phyloP scores from a whole-genome alignment of 1,139 yeast species.

The Hyphopichia burtonii region DNA sequence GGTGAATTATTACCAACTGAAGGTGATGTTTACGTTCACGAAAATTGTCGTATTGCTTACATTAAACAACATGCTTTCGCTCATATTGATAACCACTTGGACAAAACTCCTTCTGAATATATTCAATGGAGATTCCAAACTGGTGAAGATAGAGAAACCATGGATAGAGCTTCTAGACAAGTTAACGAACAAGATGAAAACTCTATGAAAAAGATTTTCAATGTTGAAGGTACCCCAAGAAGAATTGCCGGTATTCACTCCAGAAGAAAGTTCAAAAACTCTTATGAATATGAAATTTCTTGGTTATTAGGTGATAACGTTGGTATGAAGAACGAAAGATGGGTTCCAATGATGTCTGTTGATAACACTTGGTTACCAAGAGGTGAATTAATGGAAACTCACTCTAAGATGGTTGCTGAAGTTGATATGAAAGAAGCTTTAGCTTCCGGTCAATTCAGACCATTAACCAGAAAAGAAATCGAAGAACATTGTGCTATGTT shows the following conservation, averaged over 20 bases:
- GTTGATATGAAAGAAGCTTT: constrained; percentile 99
- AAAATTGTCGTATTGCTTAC: constrained; percentile 99
- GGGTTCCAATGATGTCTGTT: constrained; percentile 99
- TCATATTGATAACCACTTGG: constrained; percentile 97
- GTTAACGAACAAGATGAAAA: constrained; percentile 95
- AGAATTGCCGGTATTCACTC: constrained; percentile 93
- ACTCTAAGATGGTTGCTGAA: constrained; percentile 99
- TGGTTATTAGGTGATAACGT: constrained; percentile 96
- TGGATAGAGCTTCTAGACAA: constrained; percentile 99
- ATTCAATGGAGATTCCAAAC: constrained; percentile 99
- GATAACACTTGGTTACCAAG: constrained; percentile 99
- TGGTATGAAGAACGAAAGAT: constrained; percentile 98
- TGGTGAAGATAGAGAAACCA: constrained; percentile 99
- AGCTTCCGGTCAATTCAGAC: constrained; percentile 99
- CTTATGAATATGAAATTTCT: constrained; percentile 98
- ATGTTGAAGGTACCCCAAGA: constrained; percentile 97
- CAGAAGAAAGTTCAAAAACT: constrained; percentile 99
- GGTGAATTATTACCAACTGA: constrained; percentile 98
- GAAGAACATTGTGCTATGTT: constrained; percentile 98
- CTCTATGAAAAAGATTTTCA: constrained; percentile 99
- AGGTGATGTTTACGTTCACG: constrained; percentile 99
- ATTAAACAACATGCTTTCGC: constrained; percentile 99
- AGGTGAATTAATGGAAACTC: constrained; percentile 98
- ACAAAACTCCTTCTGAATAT: constrained; percentile 99
- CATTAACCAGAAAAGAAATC: constrained; percentile 99